These are phyloP conservation scores for Thelephora ganbajun DNA, from an alignment of 768 basidiomycete genomes.

Conservation along the genomic window DNA sequence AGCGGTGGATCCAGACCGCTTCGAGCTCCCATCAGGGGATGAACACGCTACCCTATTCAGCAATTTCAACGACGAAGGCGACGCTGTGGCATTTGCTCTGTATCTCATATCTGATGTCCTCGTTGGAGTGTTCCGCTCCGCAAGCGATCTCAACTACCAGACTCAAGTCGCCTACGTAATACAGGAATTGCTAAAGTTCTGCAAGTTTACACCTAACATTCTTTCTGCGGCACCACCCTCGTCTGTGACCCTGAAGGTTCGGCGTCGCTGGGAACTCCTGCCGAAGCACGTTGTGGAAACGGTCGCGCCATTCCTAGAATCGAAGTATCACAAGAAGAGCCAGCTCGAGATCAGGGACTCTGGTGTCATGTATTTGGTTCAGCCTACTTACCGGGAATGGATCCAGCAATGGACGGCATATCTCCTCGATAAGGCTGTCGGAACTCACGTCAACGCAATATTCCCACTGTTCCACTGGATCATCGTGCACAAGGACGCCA, in stretches of 20 bases:
- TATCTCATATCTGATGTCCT: constrained; percentile 80
- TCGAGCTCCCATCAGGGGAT: constrained; percentile 47
- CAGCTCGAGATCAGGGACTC: constrained; percentile 16
- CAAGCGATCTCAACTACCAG: constrained; percentile 90
- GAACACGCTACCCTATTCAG: constrained; percentile 56
- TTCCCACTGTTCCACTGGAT: constrained; percentile 72
- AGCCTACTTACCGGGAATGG: constrained; percentile 90
- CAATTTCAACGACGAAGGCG: constrained; percentile 71
- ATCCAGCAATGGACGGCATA: constrained; percentile 79
- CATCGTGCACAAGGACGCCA: constrained; percentile 78
- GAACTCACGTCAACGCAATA: constrained; percentile 43
- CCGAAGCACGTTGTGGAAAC: constrained; percentile 80
- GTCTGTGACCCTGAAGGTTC: constrained; percentile 48
- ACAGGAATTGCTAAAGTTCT: constrained; percentile 80
- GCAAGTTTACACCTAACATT: constrained; percentile 71
- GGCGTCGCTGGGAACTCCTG: constrained; percentile 65
- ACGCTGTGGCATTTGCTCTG: constrained; percentile 66
- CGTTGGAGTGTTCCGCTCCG: constrained; percentile 82
- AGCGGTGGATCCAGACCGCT: constrained; percentile 90
- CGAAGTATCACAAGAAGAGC: constrained; percentile 42
- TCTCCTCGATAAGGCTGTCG: constrained; percentile 56
- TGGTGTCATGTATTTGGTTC: constrained; percentile 63
- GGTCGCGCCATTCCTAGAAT: constrained; percentile 69
- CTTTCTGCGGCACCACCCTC: constrained; percentile 36
- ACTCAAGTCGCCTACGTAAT: constrained; percentile 80